Evolutionary conservation across 139 green algal species (phyloP).

Genomic region (Chlorella sp.): DNA sequence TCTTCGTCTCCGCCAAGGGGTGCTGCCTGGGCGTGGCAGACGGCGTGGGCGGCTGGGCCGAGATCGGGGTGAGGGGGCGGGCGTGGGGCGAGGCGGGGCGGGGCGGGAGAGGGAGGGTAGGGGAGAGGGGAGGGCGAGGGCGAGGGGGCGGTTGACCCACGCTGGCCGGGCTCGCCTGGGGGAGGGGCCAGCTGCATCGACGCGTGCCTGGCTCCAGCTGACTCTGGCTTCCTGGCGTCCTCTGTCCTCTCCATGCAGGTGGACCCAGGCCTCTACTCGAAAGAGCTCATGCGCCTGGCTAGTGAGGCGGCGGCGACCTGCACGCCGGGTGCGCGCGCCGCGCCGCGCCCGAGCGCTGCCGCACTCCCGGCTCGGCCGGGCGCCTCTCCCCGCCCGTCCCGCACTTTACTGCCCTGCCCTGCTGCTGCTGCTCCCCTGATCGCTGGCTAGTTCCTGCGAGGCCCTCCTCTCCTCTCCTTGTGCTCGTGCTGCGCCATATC

Average conservation of each 20-base stretch:
- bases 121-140: no score
- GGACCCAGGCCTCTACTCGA: constrained; percentile 83
- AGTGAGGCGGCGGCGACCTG: constrained; percentile 42
- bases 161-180: no score
- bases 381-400: no score
- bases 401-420: no score
- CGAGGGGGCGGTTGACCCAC: no score
- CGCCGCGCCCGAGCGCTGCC: no score
- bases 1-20: constrained; percentile 69
- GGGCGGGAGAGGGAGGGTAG: no score
- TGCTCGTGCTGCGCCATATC: no score
- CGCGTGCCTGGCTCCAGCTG: neutral
- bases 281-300: constrained; percentile 76
- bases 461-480: no score
- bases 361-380: no score
- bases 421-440: no score
- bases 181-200: neutral
- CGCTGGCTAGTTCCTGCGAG: no score
- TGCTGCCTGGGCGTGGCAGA: constrained; percentile 80
- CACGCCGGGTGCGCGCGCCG: constrained; percentile 8
- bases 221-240: neutral
- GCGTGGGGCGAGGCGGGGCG: neutral
- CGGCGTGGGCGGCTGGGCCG: constrained; percentile 85
- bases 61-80: constrained; percentile 7
- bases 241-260: constrained; percentile 40